phyloP scores from a whole-genome alignment of 2,329 filamentous ascomycete species.

The Aspergillus hiratsukae region DNA sequence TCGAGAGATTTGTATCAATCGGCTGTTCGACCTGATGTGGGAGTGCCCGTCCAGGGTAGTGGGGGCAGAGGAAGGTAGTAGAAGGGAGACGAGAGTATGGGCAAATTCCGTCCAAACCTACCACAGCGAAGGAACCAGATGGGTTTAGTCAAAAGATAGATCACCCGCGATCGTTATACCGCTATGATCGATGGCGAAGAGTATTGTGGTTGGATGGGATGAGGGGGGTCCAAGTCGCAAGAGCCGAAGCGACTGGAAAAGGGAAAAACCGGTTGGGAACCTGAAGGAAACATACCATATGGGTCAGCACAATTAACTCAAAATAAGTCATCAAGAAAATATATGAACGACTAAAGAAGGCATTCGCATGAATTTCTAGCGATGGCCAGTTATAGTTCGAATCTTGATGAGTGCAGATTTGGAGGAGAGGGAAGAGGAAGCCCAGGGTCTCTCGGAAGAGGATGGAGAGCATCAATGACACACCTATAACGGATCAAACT shows the following conservation, averaged over 20 bases:
- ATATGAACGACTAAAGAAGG: constrained; percentile 12
- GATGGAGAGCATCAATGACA: constrained; percentile 29
- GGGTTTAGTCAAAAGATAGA: constrained; percentile 25
- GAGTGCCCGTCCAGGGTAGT: constrained; percentile 20
- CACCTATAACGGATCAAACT: constrained; percentile 28
- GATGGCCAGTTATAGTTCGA: constrained; percentile 17
- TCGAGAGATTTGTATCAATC: constrained; percentile 31
- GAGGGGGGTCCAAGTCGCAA: constrained; percentile 30
- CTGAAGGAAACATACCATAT: constrained; percentile 19
- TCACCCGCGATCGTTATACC: constrained; percentile 29
- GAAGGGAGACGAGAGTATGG: constrained; percentile 21
- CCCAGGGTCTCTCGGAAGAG: constrained; percentile 29
- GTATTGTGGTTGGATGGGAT: constrained; percentile 24
- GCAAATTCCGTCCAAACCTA: constrained; percentile 36
- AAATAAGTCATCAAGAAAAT: constrained; percentile 11
- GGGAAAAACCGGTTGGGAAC: constrained; percentile 22
- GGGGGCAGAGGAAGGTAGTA: constrained; percentile 21
- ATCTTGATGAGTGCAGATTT: constrained; percentile 26
- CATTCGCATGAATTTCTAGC: constrained; percentile 15
- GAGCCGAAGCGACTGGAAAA: constrained; percentile 31
- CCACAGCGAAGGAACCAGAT: constrained; percentile 29
- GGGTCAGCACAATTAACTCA: constrained; percentile 24
- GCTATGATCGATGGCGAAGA: constrained; percentile 26
- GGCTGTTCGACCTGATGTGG: constrained; percentile 25
- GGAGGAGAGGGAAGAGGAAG: constrained; percentile 26